A percentile compares a stretch with the other conserved stretches of the same genome.
These are phyloP conservation scores for Colletotrichum magnum DNA, from an alignment of 2,329 filamentous ascomycete species.

Conservation along the genomic window DNA sequence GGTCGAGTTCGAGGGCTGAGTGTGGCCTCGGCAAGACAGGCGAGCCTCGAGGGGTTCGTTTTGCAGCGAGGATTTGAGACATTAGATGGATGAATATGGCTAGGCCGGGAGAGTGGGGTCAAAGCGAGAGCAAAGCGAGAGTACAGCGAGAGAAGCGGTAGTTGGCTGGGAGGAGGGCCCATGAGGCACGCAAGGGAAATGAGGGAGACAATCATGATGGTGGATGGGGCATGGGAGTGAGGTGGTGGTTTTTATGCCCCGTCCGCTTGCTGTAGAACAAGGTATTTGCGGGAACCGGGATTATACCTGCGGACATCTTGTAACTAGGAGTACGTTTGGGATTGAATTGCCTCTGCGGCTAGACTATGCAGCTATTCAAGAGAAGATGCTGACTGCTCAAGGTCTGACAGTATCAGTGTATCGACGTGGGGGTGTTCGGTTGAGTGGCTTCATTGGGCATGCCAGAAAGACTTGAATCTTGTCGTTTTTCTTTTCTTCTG, in stretches of 20 bases:
- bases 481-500: too few relatives aligned
- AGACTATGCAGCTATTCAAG: conserved; percentile 29
- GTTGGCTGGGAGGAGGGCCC: conserved; percentile 3
- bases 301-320: conserved; percentile 33
- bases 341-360: conserved; percentile 30
- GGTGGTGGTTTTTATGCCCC: conserved; percentile 21
- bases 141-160: neutral
- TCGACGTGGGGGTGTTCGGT: neutral
- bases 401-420: conserved; percentile 24
- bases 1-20: conserved; percentile 59
- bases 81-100: neutral
- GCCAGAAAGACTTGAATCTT: too few relatives aligned
- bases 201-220: conserved; percentile 4
- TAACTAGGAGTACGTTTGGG: conserved; percentile 28
- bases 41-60: neutral
- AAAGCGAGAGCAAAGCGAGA: neutral
- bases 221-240: conserved; percentile 5
- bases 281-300: conserved; percentile 29
- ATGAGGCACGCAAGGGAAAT: conserved; percentile 24
- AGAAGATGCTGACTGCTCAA: conserved; percentile 18
- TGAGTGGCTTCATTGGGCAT: too few relatives aligned
- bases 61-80: neutral
- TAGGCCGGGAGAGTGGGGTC: neutral
- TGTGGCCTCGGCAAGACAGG: neutral
- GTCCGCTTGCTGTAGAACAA: conserved; percentile 14